Conservation (phyloP, 306 rosid species). For the Biancaea sappan region DNA sequence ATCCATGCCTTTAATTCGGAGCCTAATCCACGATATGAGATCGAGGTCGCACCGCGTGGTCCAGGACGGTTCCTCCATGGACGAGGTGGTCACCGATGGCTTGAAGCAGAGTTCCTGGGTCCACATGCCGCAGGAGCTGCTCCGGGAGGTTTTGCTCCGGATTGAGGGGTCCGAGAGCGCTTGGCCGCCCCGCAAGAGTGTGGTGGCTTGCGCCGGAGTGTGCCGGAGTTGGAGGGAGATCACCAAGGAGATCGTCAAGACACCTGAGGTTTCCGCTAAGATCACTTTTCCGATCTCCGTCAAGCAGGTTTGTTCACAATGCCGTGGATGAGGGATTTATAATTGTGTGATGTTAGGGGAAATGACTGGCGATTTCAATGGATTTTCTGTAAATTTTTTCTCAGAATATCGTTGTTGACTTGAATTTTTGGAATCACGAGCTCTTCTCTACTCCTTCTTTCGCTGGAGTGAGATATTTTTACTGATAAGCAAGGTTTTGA, state of each 20-base stretch:
- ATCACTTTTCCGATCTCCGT: constrained; percentile 91
- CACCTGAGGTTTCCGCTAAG: constrained; percentile 68
- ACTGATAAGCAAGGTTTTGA: neutral
- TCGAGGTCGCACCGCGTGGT: constrained; percentile 74
- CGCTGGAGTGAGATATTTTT: neutral
- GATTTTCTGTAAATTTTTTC: neutral
- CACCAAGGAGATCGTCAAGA: constrained; percentile 78
- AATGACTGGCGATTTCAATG: neutral
- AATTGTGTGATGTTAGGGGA: neutral
- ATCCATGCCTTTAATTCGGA: constrained; percentile 57
- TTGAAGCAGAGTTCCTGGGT: constrained; percentile 83
- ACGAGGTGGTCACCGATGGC: constrained; percentile 34
- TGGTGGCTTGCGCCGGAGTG: constrained; percentile 92
- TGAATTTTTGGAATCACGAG: constrained; percentile 8
- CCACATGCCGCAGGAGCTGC: constrained; percentile 92
- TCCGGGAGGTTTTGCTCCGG: constrained; percentile 73
- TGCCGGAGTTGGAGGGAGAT: constrained; percentile 90
- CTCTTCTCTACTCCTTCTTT: neutral
- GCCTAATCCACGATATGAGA: constrained; percentile 74
- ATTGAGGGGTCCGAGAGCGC: constrained; percentile 76
- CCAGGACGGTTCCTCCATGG: constrained; percentile 45
- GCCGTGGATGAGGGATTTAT: neutral
- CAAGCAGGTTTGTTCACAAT: constrained; percentile 72
- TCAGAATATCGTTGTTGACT: neutral
- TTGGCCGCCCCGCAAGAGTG: constrained; percentile 88